Base-by-base conservation (phyloP, 1,139 yeast species). In the Pneumocystis jirovecii region DNA sequence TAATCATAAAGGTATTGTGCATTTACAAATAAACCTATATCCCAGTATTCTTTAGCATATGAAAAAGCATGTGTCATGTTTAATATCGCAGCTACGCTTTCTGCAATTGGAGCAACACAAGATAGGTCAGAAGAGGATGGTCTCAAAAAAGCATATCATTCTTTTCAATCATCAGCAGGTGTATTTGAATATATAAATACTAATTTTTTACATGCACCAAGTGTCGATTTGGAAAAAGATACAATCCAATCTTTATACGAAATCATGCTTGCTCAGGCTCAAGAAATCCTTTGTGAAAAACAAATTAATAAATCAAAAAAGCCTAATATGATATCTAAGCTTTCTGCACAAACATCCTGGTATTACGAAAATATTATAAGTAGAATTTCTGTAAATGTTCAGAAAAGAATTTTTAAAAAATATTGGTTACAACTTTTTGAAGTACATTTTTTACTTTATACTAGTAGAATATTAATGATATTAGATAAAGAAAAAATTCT, bases 131-230 rank as follows among this genome's bases (percentile, higher is more conserved):
- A 80, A 7, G 75, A 76, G 12, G 74, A 77, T 4, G 85, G 83
- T 68, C 75, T 80, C 67, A 89, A 87, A 70, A 76, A 77, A n/a
- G 80, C 90, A 0, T 80, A 86, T 69, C 82, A 82, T 64, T 75
- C 79, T 64, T 82, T 87, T 70, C 89, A 89, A 70, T 86, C 85
- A 68, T 85, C 96, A 1, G 87, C 95, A 0, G 96, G 96, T 0
- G 81, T 90, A 29, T 86, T 82, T 71, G 81, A 82, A 68, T 89
- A 83, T 70, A 79, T 91, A 45, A 81, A 86, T 63, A 93, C 88
- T 70, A 88, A 87, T 75, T 93, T 93, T 73, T 77, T 91, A 61
- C 95, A 91, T 76, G 95, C 97, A 0, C 97, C 97, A 0, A 84
- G 93, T 6, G 79, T 81, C 3, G 98, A 93, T 74, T 77, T 91